Base-by-base conservation (phyloP, 176 grass and related monocot genomes). In the Eremochloa ophiuroides region DNA sequence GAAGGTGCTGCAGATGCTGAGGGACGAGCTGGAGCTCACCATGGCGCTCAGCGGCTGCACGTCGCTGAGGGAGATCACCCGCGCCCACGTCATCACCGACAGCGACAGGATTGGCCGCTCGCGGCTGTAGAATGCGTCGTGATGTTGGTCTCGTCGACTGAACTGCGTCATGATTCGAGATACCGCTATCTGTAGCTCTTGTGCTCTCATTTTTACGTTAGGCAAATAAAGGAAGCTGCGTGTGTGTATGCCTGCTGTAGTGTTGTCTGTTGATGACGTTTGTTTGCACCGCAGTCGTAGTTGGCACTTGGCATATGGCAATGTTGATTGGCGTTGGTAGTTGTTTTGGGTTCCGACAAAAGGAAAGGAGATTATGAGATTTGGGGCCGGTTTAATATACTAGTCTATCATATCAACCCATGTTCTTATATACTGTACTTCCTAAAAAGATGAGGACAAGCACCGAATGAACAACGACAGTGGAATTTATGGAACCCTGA, bases 41-140 rank as follows among this genome's bases (percentile, higher is more conserved):
- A 94, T 94, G 92, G 92, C 87, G 67, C 84, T 94, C 58, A 89
- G 84, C 46, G 92, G 92, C 17, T 94, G 89, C 80, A 91, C 86
- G 55, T 91, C 87, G 41, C 80, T 94, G 8, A 46, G 37, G 65
- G 88, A 91, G 60, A 91, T 94, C 63, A 91, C 81, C 0, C 86
- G 89, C 53, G 77, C 84, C 30, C 89, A 86, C 71, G 74, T 94
- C 30, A 14, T 83, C 73, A 94, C 87, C 16, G 81, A 91, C 60
- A 56, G 71, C 4, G 84, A 87, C 66, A 51, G 44, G 84, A 61
- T 82, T 28, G 74, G 69, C 4, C 83, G 66, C 34, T 30, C 82
- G 22, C 18, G 77, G 77, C 41, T 91, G n/a, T 94, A 88, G 50
- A 34, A 34, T 28, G n/a, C 34, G 5, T 35, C 5, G 8, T 37